A percentile compares a stretch with the other conserved stretches of the same genome.
phyloP scores from a whole-genome alignment of 2,329 filamentous ascomycete species.

The Trichoderma sp. region DNA sequence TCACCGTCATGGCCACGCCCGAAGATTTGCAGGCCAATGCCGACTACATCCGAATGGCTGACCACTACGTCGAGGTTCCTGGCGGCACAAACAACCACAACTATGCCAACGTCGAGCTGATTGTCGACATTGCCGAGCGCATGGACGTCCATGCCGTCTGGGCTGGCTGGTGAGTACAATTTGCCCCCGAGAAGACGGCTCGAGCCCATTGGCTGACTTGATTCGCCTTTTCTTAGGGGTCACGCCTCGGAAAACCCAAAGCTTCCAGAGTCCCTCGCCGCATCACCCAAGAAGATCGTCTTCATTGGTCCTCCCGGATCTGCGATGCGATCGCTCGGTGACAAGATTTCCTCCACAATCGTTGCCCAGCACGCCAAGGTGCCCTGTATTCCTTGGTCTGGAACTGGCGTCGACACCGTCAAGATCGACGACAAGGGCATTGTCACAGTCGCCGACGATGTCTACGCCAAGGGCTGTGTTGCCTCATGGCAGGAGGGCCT shows the following conservation, averaged over 20 bases:
- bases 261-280: constrained; percentile 90
- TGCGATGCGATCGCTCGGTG: constrained; percentile 96
- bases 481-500: constrained; percentile 87
- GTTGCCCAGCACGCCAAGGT: constrained; percentile 96
- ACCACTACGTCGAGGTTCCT: constrained; percentile 98
- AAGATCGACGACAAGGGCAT: constrained; percentile 76
- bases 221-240: constrained; percentile 56
- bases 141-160: constrained; percentile 98
- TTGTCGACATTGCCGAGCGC: constrained; percentile 96
- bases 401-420: constrained; percentile 83
- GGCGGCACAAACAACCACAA: constrained; percentile 99
- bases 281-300: constrained; percentile 96
- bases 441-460: constrained; percentile 81
- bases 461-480: constrained; percentile 91
- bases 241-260: constrained; percentile 99
- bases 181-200: not conserved
- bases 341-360: constrained; percentile 99
- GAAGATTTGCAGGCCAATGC: constrained; percentile 97
- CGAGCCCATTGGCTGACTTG: not conserved
- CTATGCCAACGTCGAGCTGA: constrained; percentile 98
- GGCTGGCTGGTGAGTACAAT: constrained; percentile 80
- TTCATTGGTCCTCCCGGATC: constrained; percentile 98
- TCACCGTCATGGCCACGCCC: constrained; percentile 99
- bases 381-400: constrained; percentile 99
- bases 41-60: constrained; percentile 99